Conservation (phyloP, 129 eudicot species). For the Artemisia tridentata region DNA sequence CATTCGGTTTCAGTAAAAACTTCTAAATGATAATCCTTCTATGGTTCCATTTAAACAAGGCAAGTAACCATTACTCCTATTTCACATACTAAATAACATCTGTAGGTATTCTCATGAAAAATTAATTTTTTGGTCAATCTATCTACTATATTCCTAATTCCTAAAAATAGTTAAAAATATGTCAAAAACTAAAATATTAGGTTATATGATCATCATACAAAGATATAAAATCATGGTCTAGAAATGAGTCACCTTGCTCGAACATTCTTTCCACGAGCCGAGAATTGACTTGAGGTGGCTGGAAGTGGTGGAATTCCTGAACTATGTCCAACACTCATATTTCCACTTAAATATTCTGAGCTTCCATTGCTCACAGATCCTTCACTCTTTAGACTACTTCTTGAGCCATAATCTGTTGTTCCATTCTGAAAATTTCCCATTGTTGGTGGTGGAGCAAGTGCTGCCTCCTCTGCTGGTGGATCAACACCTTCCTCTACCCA, state of each 20-base stretch:
- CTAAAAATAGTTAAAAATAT: too few relatives aligned
- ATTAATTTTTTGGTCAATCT: too few relatives aligned
- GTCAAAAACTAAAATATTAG: not conserved
- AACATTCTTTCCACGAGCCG: constrained; percentile 88
- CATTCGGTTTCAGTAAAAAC: not conserved
- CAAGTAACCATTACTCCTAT: too few relatives aligned
- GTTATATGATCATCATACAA: not conserved
- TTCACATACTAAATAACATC: too few relatives aligned
- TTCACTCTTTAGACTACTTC: constrained; percentile 49
- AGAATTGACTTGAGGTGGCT: constrained; percentile 73
- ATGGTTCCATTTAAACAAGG: too few relatives aligned
- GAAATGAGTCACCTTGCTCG: constrained; percentile 62
- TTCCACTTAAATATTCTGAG: constrained; percentile 49
- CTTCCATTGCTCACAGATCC: constrained; percentile 48
- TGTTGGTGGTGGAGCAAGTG: constrained; percentile 85
- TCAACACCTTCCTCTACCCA: constrained; percentile 99
- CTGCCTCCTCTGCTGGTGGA: constrained; percentile 79
- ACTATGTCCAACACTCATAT: constrained; percentile 17
- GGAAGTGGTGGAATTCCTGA: constrained; percentile 90
- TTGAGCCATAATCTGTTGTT: constrained; percentile 55
- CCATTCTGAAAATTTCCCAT: constrained; percentile 57
- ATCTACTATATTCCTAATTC: too few relatives aligned
- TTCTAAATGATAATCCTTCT: not conserved
- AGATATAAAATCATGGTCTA: not conserved
- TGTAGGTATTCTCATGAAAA: too few relatives aligned